Evolutionary conservation across 2,329 filamentous ascomycete species (phyloP).

Genomic region (Paecilomyces formosus): DNA sequence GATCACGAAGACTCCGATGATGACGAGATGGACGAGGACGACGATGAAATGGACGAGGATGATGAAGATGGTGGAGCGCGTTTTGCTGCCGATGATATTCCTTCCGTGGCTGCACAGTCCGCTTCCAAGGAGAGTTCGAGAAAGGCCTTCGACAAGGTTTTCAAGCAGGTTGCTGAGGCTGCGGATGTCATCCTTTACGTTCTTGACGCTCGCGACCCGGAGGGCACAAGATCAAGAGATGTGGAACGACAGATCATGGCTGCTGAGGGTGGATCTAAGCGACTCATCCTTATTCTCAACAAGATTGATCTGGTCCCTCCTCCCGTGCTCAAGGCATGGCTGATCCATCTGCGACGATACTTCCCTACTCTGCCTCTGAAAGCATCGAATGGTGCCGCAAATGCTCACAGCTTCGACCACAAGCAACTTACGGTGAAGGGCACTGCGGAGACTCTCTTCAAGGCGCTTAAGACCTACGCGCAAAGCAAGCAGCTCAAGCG

Average conservation of each 20-base stretch:
- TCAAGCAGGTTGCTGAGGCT: conserved; percentile 84
- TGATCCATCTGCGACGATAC: conserved; percentile 73
- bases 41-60: conserved; percentile 44
- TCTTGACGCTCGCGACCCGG: conserved; percentile 82
- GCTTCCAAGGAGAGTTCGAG: conserved; percentile 57
- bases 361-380: conserved; percentile 88
- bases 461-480: conserved; percentile 81
- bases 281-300: conserved; percentile 86
- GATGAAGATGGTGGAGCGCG: conserved; percentile 44
- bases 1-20: conserved; percentile 45
- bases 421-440: conserved; percentile 79
- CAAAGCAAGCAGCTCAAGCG: conserved; percentile 78
- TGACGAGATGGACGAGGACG: conserved; percentile 51
- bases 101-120: conserved; percentile 33
- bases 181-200: conserved; percentile 91
- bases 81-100: conserved; percentile 43
- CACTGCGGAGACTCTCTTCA: conserved; percentile 78
- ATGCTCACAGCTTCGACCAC: conserved; percentile 88
- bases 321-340: conserved; percentile 74
- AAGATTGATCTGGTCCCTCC: conserved; percentile 90
- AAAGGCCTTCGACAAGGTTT: conserved; percentile 89
- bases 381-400: conserved; percentile 72
- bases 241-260: conserved; percentile 88
- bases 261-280: conserved; percentile 73
- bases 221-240: conserved; percentile 82